These are phyloP conservation scores for Malassezia cuniculi DNA, from an alignment of 1,284 basidiomycete species.

Conservation along the genomic window DNA sequence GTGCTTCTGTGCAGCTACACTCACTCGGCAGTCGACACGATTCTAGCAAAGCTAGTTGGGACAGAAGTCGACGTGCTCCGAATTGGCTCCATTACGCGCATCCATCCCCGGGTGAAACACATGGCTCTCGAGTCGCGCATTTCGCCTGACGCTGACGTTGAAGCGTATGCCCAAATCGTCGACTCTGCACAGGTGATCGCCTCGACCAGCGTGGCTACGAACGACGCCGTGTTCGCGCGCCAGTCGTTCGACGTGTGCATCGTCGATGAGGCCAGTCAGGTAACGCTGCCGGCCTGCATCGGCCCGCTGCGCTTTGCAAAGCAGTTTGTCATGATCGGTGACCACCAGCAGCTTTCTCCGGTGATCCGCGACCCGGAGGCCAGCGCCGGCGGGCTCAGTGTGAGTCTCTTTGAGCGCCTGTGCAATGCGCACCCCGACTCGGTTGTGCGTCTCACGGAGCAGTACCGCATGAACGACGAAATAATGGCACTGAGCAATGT, in stretches of 20 bases:
- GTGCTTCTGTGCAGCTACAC: conserved; percentile 85
- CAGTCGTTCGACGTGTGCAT: conserved; percentile 86
- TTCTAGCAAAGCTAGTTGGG: conserved; percentile 58
- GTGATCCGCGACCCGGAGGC: conserved; percentile 67
- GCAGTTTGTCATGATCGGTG: conserved; percentile 85
- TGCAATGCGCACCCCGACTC: conserved; percentile 71
- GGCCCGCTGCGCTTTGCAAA: conserved; percentile 81
- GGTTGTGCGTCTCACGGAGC: conserved; percentile 67
- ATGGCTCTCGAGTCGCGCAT: conserved; percentile 54
- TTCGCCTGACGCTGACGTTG: conserved; percentile 50
- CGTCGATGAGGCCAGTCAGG: conserved; percentile 94
- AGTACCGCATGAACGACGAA: conserved; percentile 93
- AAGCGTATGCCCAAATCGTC: conserved; percentile 64
- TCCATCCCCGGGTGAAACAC: conserved; percentile 54
- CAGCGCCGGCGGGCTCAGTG: conserved; percentile 60
- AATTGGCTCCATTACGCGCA: conserved; percentile 82
- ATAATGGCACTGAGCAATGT: conserved; percentile 88
- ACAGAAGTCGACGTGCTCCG: conserved; percentile 53
- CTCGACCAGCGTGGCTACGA: conserved; percentile 80
- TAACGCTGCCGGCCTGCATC: conserved; percentile 85
- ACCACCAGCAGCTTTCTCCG: conserved; percentile 87
- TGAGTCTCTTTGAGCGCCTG: conserved; percentile 75
- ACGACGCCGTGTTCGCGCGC: conserved; percentile 73
- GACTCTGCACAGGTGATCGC: conserved; percentile 84
- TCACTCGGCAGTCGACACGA: conserved; percentile 93